Evolutionary conservation across 305 asterid species (phyloP).

Genomic region (Nicotiana rustica): DNA sequence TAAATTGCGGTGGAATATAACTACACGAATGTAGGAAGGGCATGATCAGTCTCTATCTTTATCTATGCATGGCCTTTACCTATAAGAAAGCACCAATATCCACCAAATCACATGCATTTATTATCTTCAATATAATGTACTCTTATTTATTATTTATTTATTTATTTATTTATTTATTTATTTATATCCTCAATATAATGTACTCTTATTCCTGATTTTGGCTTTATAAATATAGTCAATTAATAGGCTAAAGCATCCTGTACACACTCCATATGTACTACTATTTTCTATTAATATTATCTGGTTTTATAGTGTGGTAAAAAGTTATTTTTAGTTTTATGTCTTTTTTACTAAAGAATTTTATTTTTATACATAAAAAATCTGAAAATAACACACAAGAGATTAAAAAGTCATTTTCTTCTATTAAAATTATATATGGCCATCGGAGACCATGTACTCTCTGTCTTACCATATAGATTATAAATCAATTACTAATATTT

Average conservation of each 20-base stretch:
- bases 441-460: too few relatives aligned
- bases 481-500: too few relatives aligned
- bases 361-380: too few relatives aligned
- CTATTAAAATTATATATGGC: too few relatives aligned
- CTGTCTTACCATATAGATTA: too few relatives aligned
- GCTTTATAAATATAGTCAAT: background rate
- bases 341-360: too few relatives aligned
- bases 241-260: background rate
- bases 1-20: constrained; percentile 23
- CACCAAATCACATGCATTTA: constrained; percentile 30
- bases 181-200: background rate
- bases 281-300: background rate
- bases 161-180: background rate
- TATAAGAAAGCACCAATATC: background rate
- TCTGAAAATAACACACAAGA: too few relatives aligned
- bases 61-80: background rate
- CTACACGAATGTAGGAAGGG: constrained; percentile 27
- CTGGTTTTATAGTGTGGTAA: background rate
- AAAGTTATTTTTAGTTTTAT: too few relatives aligned
- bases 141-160: background rate
- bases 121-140: background rate
- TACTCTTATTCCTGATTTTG: background rate
- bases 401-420: too few relatives aligned
- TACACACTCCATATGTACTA: background rate
- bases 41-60: constrained; percentile 30